These are phyloP conservation scores for Pterulicium gracile DNA, from an alignment of 1,284 basidiomycete genomes.

Conservation along the genomic window DNA sequence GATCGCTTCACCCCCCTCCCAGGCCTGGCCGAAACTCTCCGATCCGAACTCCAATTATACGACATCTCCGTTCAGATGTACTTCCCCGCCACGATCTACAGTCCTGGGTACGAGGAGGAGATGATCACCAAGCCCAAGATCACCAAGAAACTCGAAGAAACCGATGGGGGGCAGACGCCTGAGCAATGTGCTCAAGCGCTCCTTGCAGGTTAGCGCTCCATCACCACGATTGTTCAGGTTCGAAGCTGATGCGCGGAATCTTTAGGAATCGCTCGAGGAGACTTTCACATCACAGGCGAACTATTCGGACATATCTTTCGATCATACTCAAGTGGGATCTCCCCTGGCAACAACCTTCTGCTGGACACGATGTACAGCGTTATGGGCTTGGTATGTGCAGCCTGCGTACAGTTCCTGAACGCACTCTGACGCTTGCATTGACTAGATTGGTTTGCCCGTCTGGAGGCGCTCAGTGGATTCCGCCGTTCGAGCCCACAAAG, in stretches of 20 bases:
- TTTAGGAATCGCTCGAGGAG: constrained; percentile 36
- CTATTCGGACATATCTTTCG: constrained; percentile 27
- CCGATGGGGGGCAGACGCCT: constrained; percentile 39
- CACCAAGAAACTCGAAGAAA: constrained; percentile 54
- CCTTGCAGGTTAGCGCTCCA: constrained; percentile 32
- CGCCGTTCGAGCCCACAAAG: constrained; percentile 28
- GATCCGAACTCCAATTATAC: constrained; percentile 55
- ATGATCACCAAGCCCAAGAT: constrained; percentile 50
- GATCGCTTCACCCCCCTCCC: not conserved
- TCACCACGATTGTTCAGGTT: constrained; percentile 7
- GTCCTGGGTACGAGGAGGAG: constrained; percentile 53
- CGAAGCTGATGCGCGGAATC: not conserved
- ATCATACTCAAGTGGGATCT: not conserved
- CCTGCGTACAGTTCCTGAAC: constrained; percentile 5
- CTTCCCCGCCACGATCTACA: constrained; percentile 57
- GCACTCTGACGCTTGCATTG: not conserved
- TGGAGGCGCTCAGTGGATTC: constrained; percentile 44
- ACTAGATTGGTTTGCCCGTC: constrained; percentile 37
- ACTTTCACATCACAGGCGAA: constrained; percentile 49
- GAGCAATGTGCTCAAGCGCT: constrained; percentile 39
- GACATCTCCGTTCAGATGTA: constrained; percentile 57
- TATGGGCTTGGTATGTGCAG: constrained; percentile 27
- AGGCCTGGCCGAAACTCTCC: constrained; percentile 63
- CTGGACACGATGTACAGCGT: constrained; percentile 12
- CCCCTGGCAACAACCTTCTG: not conserved